These are phyloP conservation scores for Talaromyces sp. DNA, from an alignment of 2,329 filamentous ascomycete genomes.

Conservation along the genomic window DNA sequence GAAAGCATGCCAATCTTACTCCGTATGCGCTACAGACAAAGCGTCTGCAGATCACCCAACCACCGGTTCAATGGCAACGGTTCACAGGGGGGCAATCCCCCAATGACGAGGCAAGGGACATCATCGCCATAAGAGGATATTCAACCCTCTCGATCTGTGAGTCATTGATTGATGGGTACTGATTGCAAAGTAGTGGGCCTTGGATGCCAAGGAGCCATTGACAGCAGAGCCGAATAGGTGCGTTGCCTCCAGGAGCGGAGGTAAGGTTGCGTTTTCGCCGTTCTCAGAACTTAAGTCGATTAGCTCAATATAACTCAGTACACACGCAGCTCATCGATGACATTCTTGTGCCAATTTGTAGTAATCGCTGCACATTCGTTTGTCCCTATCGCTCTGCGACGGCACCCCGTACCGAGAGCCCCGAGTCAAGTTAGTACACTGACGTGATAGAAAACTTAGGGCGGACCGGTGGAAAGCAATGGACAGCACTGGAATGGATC, in stretches of 20 bases:
- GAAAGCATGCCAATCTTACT: background rate
- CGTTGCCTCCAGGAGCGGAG: background rate
- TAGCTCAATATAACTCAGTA: no score
- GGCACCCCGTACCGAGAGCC: background rate
- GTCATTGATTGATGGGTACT: background rate
- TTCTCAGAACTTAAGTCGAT: no score
- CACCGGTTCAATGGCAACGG: background rate
- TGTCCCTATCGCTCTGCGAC: background rate
- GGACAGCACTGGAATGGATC: constrained; percentile 9
- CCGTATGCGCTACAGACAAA: background rate
- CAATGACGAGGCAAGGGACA: background rate
- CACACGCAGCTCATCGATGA: no score
- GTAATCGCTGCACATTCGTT: background rate
- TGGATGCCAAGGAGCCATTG: no score
- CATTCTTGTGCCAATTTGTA: no score
- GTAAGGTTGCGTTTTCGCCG: no score
- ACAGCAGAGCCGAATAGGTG: background rate
- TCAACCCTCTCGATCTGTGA: background rate
- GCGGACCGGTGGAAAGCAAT: background rate
- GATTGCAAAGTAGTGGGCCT: background rate
- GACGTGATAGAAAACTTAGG: background rate
- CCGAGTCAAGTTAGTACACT: background rate
- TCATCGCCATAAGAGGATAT: background rate
- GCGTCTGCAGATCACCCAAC: background rate
- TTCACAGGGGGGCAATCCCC: background rate